Evolutionary conservation across 495 filamentous ascomycete genomes (phyloP).

Genomic region (Penicillium herquei): DNA sequence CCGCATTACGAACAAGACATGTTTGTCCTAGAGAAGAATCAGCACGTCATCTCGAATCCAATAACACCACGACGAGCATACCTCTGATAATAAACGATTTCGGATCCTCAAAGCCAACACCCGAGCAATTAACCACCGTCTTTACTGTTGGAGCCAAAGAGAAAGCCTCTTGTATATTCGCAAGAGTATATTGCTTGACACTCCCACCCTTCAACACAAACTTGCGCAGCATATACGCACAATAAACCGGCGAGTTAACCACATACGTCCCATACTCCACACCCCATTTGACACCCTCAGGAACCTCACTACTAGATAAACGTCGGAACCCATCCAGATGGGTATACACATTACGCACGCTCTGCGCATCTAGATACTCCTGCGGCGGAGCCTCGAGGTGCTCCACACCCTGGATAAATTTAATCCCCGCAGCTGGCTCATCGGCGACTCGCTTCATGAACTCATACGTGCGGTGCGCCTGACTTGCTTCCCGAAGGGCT

Average conservation of each 20-base stretch:
- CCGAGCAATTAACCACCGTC: constrained; percentile 59
- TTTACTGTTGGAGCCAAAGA: constrained; percentile 34
- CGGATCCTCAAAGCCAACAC: constrained; percentile 51
- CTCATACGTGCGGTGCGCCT: constrained; percentile 51
- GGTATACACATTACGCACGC: constrained; percentile 25
- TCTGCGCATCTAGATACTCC: constrained; percentile 39
- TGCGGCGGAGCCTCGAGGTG: constrained; percentile 53
- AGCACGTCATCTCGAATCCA: too few species aligned
- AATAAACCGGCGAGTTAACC: constrained; percentile 63
- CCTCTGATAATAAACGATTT: constrained; percentile 56
- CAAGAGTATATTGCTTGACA: constrained; percentile 42
- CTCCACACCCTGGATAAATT: constrained; percentile 54
- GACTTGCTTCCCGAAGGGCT: constrained; percentile 43
- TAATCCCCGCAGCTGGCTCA: constrained; percentile 52
- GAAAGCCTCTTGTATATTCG: constrained; percentile 49
- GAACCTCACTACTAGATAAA: constrained; percentile 38
- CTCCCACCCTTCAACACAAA: constrained; percentile 52
- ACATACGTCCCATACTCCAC: constrained; percentile 57
- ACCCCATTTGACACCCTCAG: constrained; percentile 51
- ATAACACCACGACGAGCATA: constrained; percentile 13
- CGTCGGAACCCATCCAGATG: constrained; percentile 46
- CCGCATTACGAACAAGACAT: constrained; percentile 45
- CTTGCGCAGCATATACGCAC: constrained; percentile 50
- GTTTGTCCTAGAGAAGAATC: constrained; percentile 32
- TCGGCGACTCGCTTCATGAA: constrained; percentile 44